Conservation (phyloP, 1,284 basidiomycete genomes). For the Ceratobasidium sp. region DNA sequence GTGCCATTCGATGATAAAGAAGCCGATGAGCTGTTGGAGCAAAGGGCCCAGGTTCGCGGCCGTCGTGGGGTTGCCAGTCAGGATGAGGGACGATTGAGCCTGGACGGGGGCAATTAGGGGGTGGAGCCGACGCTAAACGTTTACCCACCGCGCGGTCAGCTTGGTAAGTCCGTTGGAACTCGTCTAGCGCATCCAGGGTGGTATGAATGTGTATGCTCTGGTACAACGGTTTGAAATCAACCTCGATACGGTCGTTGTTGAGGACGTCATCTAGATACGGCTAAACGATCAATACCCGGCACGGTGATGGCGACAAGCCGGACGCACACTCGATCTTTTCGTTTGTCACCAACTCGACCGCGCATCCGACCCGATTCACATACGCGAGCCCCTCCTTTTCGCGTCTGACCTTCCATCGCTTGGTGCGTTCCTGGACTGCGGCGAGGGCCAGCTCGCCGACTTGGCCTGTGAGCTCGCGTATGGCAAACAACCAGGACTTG, state of each 20-base stretch:
- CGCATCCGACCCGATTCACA: slow-evolving; percentile 87
- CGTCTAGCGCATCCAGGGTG: slow-evolving; percentile 85
- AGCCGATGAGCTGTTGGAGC: slow-evolving; percentile 95
- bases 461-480: slow-evolving; percentile 84
- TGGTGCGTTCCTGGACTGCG: slow-evolving; percentile 83
- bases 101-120: slow-evolving; percentile 51
- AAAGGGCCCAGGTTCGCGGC: slow-evolving; percentile 60
- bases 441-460: slow-evolving; percentile 91
- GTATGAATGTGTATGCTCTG: slow-evolving; percentile 98
- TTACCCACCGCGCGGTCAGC: slow-evolving; percentile 83
- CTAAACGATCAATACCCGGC: slow-evolving; percentile 5
- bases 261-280: slow-evolving; percentile 79
- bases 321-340: slow-evolving; percentile 91
- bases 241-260: slow-evolving; percentile 84
- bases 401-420: slow-evolving; percentile 82
- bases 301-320: neutral
- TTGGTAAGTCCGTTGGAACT: slow-evolving; percentile 91
- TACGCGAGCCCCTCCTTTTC: slow-evolving; percentile 79
- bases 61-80: slow-evolving; percentile 63
- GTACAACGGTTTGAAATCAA: slow-evolving; percentile 95
- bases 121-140: neutral
- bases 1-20: slow-evolving; percentile 96
- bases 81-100: slow-evolving; percentile 96
- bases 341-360: slow-evolving; percentile 91
- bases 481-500: slow-evolving; percentile 97